Percentiles rank a stretch among this genome's conserved stretches.
Conservation (phyloP, 2,329 filamentous ascomycete genomes). For the Paramyrothecium sp. region DNA sequence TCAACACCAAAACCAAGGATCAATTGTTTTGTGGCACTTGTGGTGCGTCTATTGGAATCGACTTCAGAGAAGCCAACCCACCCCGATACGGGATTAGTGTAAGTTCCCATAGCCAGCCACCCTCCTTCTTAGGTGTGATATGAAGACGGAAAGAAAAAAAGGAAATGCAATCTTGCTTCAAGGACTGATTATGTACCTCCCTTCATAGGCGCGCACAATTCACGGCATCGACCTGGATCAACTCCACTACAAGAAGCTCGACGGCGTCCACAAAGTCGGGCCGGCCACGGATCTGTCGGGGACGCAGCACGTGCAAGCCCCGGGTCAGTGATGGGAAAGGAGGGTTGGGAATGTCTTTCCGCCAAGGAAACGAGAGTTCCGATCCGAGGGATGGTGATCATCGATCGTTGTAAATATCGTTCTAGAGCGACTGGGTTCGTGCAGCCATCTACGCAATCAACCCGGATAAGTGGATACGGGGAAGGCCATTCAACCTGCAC, state of each 20-base stretch:
- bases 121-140: background rate
- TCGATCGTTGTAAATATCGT: background rate
- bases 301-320: background rate
- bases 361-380: background rate
- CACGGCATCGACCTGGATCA: constrained; percentile 38
- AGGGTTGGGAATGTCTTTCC: background rate
- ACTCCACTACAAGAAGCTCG: constrained; percentile 31
- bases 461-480: background rate
- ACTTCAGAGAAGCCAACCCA: constrained; percentile 31
- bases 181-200: constrained; percentile 2
- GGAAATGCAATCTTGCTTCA: too few species aligned
- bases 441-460: constrained; percentile 8
- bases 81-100: constrained; percentile 43
- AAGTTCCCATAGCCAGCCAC: constrained; percentile 10
- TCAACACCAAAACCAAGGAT: constrained; percentile 46
- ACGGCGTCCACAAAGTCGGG: constrained; percentile 31
- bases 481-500: too few species aligned
- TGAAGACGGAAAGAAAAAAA: background rate
- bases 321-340: background rate
- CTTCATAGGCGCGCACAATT: constrained; percentile 35
- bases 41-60: constrained; percentile 45
- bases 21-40: constrained; percentile 49
- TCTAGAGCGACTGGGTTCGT: too few species aligned
- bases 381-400: background rate
- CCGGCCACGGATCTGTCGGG: constrained; percentile 38